Percentiles rank a stretch among this genome's conserved stretches.
phyloP scores from a whole-genome alignment of 2,329 filamentous ascomycete genomes.

The Trichoderma polysporum region DNA sequence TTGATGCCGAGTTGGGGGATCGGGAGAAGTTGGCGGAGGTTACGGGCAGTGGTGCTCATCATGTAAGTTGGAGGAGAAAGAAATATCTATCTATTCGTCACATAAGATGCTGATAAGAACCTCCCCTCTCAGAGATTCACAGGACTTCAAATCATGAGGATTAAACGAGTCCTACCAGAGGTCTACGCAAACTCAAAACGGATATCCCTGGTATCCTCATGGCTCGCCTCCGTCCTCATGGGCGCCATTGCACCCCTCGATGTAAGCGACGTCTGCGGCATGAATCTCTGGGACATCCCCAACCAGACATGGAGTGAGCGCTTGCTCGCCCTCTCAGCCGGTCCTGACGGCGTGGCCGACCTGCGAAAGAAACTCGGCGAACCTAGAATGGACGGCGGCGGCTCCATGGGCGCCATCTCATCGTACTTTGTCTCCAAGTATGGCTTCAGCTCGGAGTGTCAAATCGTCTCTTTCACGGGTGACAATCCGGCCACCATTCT shows the following conservation, averaged over 20 bases:
- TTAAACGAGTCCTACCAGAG: constrained; percentile 75
- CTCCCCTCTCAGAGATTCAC: constrained; percentile 71
- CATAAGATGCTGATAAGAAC: background rate
- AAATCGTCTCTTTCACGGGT: constrained; percentile 83
- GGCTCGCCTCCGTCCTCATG: constrained; percentile 86
- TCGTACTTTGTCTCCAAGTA: constrained; percentile 77
- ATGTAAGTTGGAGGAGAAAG: constrained; percentile 60
- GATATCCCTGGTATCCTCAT: constrained; percentile 93
- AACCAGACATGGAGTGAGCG: constrained; percentile 70
- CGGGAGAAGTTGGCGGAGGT: constrained; percentile 68
- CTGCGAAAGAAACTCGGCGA: constrained; percentile 77
- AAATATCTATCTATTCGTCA: constrained; percentile 16
- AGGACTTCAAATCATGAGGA: constrained; percentile 91
- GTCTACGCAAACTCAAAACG: constrained; percentile 78
- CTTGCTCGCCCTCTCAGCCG: constrained; percentile 74
- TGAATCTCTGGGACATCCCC: constrained; percentile 93
- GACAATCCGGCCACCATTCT: constrained; percentile 97
- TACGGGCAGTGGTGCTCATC: constrained; percentile 92
- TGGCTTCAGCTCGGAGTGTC: constrained; percentile 72
- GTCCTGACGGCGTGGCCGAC: constrained; percentile 56
- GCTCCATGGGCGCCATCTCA: constrained; percentile 71
- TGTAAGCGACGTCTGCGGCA: constrained; percentile 91
- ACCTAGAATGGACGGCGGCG: constrained; percentile 77
- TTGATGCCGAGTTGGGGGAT: constrained; percentile 70
- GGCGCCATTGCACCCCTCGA: constrained; percentile 86